phyloP scores from a whole-genome alignment of 1,139 yeast species.

The Debaryomycetaceae sp. region DNA sequence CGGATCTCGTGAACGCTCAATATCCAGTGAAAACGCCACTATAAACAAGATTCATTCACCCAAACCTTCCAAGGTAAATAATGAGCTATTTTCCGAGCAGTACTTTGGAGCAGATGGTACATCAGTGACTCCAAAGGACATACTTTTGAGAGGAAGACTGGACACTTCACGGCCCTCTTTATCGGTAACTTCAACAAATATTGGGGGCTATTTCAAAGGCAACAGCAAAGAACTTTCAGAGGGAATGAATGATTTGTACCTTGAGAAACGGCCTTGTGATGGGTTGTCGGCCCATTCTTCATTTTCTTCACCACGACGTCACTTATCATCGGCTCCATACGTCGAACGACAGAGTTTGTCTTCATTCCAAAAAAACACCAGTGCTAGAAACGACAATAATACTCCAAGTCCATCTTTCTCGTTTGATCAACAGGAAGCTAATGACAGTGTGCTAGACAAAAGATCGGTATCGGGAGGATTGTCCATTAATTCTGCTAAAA shows the following conservation, averaged over 20 bases:
- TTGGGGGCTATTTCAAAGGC: slow-evolving; percentile 8
- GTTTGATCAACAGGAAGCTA: slow-evolving; percentile 10
- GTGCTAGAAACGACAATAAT: slow-evolving; percentile 15
- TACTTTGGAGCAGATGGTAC: slow-evolving; percentile 32
- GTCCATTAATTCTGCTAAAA: slow-evolving; percentile 9
- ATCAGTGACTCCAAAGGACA: slow-evolving; percentile 40
- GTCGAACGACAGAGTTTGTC: slow-evolving; percentile 49
- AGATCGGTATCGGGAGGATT: slow-evolving; percentile 16
- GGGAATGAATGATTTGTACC: slow-evolving; percentile 27
- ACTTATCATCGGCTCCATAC: slow-evolving; percentile 52
- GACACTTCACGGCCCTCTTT: slow-evolving; percentile 18
- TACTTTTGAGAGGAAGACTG: slow-evolving; percentile 30
- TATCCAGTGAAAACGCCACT: not conserved
- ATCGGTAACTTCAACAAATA: slow-evolving; percentile 15
- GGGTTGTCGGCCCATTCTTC: slow-evolving; percentile 28
- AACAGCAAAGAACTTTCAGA: slow-evolving; percentile 26
- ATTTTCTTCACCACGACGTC: slow-evolving; percentile 51
- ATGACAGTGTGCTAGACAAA: slow-evolving; percentile 8
- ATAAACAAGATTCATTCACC: slow-evolving; percentile 24
- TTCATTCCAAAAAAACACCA: slow-evolving; percentile 52
- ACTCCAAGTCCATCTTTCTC: slow-evolving; percentile 51
- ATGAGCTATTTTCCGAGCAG: slow-evolving; percentile 37
- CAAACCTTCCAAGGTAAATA: slow-evolving; percentile 27
- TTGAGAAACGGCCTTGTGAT: slow-evolving; percentile 16
- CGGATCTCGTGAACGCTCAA: not conserved